Percentiles rank a stretch among this genome's conserved stretches.
Conservation (phyloP, 192 early-diverging fungal genomes). For the Lobosporangium transversale region DNA sequence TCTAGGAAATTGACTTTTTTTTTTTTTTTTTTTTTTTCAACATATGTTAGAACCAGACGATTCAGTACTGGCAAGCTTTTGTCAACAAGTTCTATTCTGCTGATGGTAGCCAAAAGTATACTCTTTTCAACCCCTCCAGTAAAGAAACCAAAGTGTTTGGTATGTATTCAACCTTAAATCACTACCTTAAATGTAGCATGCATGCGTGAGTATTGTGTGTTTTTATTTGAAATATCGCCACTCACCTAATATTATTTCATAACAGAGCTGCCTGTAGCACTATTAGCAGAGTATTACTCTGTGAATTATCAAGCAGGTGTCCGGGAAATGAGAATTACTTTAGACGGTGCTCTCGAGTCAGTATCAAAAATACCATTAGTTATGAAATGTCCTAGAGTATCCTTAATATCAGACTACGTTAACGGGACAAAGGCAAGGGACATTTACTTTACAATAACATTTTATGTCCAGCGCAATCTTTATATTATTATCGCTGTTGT, state of each 20-base stretch:
- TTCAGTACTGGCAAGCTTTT: slow-evolving; percentile 11
- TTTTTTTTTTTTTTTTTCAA: background rate
- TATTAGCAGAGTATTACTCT: slow-evolving; percentile 3
- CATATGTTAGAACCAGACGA: slow-evolving; percentile 10
- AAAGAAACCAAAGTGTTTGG: slow-evolving; percentile 21
- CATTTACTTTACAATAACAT: background rate
- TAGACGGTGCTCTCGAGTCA: slow-evolving; percentile 8
- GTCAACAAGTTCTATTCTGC: slow-evolving; percentile 17
- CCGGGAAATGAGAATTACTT: slow-evolving; percentile 15
- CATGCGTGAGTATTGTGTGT: no score
- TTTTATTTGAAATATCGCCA: background rate
- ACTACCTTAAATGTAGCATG: no score
- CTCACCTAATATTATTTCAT: background rate
- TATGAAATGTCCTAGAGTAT: slow-evolving; percentile 9
- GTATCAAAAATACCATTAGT: background rate
- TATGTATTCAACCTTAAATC: no score
- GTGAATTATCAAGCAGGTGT: slow-evolving; percentile 11
- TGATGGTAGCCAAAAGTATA: slow-evolving; percentile 16
- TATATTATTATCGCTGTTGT: background rate
- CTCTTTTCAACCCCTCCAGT: slow-evolving; percentile 5
- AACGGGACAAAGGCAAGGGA: slow-evolving; percentile 16
- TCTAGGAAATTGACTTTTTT: background rate
- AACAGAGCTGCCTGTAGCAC: slow-evolving; percentile 6
- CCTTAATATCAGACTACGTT: slow-evolving; percentile 15
- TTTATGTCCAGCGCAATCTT: background rate